phyloP scores from a whole-genome alignment of 306 rosid species.

The Coriaria nepalensis region DNA sequence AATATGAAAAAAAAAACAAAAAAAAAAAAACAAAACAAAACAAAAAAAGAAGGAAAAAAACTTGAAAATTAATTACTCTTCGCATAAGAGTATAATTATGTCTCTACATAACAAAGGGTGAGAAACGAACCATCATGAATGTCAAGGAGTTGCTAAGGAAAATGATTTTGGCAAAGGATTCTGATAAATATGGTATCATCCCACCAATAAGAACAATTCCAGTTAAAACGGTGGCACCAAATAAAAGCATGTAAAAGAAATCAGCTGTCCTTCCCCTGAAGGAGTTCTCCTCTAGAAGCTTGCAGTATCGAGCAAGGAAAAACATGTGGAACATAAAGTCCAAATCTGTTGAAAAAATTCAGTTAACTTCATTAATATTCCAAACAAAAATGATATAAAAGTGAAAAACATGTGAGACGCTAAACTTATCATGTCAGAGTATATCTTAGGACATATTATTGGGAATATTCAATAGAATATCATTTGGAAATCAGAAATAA shows the following conservation, averaged over 20 bases:
- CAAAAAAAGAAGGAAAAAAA: neutral
- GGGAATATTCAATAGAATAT: too few species aligned
- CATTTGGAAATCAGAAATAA: too few species aligned
- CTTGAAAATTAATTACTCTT: constrained; percentile 1
- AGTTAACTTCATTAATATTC: constrained; percentile 7
- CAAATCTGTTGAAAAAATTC: constrained; percentile 49
- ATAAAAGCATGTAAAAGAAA: constrained; percentile 88
- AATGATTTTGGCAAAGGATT: constrained; percentile 73
- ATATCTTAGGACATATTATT: too few species aligned
- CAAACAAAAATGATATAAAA: neutral
- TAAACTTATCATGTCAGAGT: too few species aligned
- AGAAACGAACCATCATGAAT: constrained; percentile 73
- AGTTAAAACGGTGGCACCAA: constrained; percentile 81
- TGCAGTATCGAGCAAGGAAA: constrained; percentile 96
- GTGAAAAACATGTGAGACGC: too few species aligned
- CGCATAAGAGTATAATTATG: neutral
- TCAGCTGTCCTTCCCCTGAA: constrained; percentile 95
- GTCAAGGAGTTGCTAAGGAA: constrained; percentile 94
- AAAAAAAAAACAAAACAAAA: constrained; percentile 1
- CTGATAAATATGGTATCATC: constrained; percentile 83
- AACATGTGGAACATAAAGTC: constrained; percentile 99
- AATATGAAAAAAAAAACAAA: constrained; percentile 11
- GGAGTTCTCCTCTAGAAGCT: constrained; percentile 96
- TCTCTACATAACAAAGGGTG: neutral
- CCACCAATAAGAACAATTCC: constrained; percentile 90